Base-by-base conservation (phyloP, 2,329 filamentous ascomycete species). In the Exophiala sp. region DNA sequence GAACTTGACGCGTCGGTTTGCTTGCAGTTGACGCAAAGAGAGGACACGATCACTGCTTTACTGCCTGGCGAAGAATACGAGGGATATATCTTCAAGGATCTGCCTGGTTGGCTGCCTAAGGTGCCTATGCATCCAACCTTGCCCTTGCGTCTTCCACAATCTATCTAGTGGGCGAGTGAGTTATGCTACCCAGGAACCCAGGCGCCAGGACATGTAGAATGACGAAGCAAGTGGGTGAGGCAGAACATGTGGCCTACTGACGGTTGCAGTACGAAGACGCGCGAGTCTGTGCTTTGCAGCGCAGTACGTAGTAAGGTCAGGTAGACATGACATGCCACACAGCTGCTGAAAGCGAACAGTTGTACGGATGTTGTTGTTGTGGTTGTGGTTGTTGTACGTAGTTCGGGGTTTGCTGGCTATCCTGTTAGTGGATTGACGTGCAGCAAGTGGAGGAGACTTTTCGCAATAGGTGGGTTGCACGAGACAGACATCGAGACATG, bases 251-350 rank as follows among this genome's bases (percentile, higher is more conserved):
- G 51, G 43, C 40, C 22, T 46, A 13, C 30, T 49, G 43, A 51
- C 32, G 51, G 43, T 37, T 34, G 51, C 38, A 46, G 51, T 21
- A 43, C 22, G 14, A 18, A 22, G 39, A 50, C 51, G 40, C 52
- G 47, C 52, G 30, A 48, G 52, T 54, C 52, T 50, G 47, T 50
- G 48, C 52, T 50, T 16, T 43, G 50, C 37, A 50, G 32, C 23
- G 13, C 27, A 52, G 16, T n/a, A n/a, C n/a, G n/a, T n/a, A n/a
- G n/a, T n/a, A n/a, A n/a, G n/a, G n/a, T n/a, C n/a, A n/a, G n/a
- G n/a, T n/a, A n/a, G n/a, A n/a, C n/a, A 14, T 37, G 16, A 35
- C 19, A 43, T 21, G 38, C 30, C 4, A 18, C 23, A 24, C 6
- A 32, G 29, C 7, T 3, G 6, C n/a, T 7, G 29, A 32, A 13